Conservation (phyloP, 805 yeast genomes). For the Grigorovia yakushimaensis region DNA sequence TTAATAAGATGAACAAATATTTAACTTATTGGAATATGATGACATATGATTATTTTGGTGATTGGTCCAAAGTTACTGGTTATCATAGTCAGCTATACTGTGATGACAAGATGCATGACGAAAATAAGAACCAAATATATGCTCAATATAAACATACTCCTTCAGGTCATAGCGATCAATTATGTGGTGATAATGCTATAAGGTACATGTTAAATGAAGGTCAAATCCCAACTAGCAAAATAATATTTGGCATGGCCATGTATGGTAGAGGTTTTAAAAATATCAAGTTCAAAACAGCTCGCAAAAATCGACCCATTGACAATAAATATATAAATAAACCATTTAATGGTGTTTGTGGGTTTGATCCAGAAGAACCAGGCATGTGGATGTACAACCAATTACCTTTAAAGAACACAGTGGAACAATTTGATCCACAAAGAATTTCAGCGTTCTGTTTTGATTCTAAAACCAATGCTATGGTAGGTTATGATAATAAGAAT, state of each 20-base stretch:
- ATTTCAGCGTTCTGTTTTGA: conserved; percentile 50
- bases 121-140: not conserved
- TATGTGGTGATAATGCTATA: conserved; percentile 44
- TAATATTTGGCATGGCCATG: conserved; percentile 78
- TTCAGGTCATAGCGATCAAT: conserved; percentile 16
- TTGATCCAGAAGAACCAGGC: conserved; percentile 39
- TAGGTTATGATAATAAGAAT: conserved; percentile 57
- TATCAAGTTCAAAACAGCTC: conserved; percentile 14
- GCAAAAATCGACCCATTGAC: conserved; percentile 17
- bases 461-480: conserved; percentile 29
- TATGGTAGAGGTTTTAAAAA: conserved; percentile 57
- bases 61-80: conserved; percentile 53
- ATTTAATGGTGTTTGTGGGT: conserved; percentile 37
- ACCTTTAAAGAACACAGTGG: conserved; percentile 37
- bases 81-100: conserved; percentile 61
- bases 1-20: conserved; percentile 46
- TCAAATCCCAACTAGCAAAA: conserved; percentile 38
- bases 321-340: conserved; percentile 27
- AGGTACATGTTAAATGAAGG: conserved; percentile 31
- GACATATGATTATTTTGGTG: conserved; percentile 84
- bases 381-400: conserved; percentile 48
- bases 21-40: conserved; percentile 74
- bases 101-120: conserved; percentile 8
- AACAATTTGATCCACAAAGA: conserved; percentile 40
- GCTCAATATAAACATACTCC: conserved; percentile 8